Conservation (phyloP, 345 rosid genomes). For the Psidium guajava region DNA sequence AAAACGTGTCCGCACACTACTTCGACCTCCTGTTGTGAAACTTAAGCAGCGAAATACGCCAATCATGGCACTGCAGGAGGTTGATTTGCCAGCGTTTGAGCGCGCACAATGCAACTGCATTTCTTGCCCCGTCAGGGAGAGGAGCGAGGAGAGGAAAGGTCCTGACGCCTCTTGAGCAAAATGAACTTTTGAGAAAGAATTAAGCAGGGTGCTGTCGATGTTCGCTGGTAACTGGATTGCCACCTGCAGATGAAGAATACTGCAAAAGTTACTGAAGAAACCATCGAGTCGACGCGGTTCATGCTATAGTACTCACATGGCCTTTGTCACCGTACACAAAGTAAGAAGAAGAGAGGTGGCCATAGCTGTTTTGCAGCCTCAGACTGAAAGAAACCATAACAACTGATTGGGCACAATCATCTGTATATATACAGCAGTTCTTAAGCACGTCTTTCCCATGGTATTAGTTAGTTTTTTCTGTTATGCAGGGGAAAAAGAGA, state of each 20-base stretch:
- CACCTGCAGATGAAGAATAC: constrained; percentile 44
- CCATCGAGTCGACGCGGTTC: neutral
- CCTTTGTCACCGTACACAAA: neutral
- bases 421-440: neutral
- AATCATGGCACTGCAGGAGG: neutral
- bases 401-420: neutral
- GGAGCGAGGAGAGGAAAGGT: neutral
- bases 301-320: neutral
- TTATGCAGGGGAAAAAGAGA: neutral
- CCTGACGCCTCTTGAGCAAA: neutral
- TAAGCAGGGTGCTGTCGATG: constrained; percentile 50
- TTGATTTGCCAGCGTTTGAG: neutral
- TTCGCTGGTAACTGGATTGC: constrained; percentile 40
- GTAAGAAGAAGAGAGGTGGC: neutral
- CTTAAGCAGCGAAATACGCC: neutral
- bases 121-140: neutral
- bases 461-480: neutral
- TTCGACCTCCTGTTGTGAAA: neutral
- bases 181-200: constrained; percentile 21
- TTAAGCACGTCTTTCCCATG: neutral
- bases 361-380: neutral
- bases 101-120: neutral
- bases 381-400: neutral
- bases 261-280: constrained; percentile 13
- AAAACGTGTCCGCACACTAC: neutral